Base-by-base conservation (phyloP, 2,329 filamentous ascomycete genomes). In the Colletotrichum paranaense region DNA sequence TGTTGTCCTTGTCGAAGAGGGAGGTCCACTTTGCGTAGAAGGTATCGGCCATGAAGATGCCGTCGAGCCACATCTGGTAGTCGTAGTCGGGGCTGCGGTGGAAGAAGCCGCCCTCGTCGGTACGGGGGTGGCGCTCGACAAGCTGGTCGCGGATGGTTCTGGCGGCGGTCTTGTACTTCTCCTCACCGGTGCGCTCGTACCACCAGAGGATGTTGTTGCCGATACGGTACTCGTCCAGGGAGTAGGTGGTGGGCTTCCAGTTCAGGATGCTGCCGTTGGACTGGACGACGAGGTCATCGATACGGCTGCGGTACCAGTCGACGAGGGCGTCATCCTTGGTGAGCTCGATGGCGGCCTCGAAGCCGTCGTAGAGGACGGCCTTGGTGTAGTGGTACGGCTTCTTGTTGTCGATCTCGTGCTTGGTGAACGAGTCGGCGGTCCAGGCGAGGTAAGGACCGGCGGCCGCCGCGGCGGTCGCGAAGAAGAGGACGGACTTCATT, bases 1-100 rank as follows among this genome's bases (percentile, higher is more conserved):
- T 74, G 74, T 85, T 85, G 55, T 78, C 75, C 1, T 75, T 71
- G n/a, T 85, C 81, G 74, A 84, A 86, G 26, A 80, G 73, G 9
- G 75, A 75, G 3, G 83, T 84, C 77, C 82, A 87, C 63, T 78
- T 77, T 3, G 84, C 83, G 69, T 85, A 86, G 78, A 86, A 86
- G 6, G 80, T 80, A 59, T 85, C 83, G 4, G 85, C 84, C 86
- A 88, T 88, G 79, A 83, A 88, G 42, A 88, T 86, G 2, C 89
- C 89, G 75, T 89, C 88, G 0, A 90, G 83, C 88, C 88, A 90
- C 88, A 89, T 89, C 76, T 90, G 86, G 75, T 88, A 83, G 16
- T 81, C 83, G 74, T 88, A 89, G 5, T 81, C 79, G 38, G 86
- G 80, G 60, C 38, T 42, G 3, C 80, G 77, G 76, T 90, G 88